phyloP scores from a whole-genome alignment of 495 filamentous ascomycete species.

The Trichoderma gamsii region DNA sequence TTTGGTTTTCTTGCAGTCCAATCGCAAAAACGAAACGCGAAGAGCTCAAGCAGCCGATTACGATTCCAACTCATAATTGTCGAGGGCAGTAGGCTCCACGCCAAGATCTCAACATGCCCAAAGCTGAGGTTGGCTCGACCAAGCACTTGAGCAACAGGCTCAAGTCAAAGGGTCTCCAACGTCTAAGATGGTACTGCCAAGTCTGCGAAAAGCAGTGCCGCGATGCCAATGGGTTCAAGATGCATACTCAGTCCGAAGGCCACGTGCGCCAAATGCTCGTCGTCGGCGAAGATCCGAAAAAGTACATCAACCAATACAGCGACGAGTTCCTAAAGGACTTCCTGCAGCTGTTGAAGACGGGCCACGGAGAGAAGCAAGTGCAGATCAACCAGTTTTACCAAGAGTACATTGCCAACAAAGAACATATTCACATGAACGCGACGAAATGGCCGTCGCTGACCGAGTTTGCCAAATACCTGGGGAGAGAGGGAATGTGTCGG shows the following conservation, averaged over 20 bases:
- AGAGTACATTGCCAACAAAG: slow-evolving; percentile 69
- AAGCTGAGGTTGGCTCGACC: slow-evolving; percentile 81
- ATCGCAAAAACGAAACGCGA: slow-evolving; percentile 10
- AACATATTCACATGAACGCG: slow-evolving; percentile 90
- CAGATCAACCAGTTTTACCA: slow-evolving; percentile 91
- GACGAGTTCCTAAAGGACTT: slow-evolving; percentile 78
- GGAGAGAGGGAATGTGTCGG: slow-evolving; percentile 73
- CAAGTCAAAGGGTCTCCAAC: slow-evolving; percentile 81
- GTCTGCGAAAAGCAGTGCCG: slow-evolving; percentile 55
- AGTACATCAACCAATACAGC: slow-evolving; percentile 69
- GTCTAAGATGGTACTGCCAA: slow-evolving; percentile 83
- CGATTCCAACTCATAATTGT: not conserved
- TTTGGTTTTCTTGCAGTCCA: not conserved
- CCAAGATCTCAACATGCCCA: slow-evolving; percentile 61
- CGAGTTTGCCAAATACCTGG: slow-evolving; percentile 81
- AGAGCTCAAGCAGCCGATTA: not conserved
- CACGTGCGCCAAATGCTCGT: slow-evolving; percentile 83
- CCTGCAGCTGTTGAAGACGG: slow-evolving; percentile 62
- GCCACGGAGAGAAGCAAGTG: slow-evolving; percentile 80
- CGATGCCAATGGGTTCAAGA: slow-evolving; percentile 73
- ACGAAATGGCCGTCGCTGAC: slow-evolving; percentile 78
- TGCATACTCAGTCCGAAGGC: slow-evolving; percentile 71
- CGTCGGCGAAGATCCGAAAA: slow-evolving; percentile 76
- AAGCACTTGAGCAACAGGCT: slow-evolving; percentile 86
- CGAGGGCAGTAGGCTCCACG: not conserved